These are phyloP conservation scores for Durusdinium trenchii DNA, from an alignment of 73 alveolate genomes.

Conservation along the genomic window DNA sequence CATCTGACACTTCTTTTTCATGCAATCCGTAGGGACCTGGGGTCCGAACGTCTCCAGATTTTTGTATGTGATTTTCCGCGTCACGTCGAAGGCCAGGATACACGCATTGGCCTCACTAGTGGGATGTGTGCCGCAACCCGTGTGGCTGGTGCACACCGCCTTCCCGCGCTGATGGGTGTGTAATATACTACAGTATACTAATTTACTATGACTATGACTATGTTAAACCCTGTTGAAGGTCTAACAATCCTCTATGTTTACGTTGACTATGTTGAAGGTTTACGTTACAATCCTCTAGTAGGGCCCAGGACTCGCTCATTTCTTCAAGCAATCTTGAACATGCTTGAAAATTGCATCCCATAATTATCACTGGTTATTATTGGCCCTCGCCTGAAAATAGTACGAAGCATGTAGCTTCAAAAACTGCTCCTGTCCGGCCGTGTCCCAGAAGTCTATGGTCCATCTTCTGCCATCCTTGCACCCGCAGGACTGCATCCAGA, in stretches of 20 bases:
- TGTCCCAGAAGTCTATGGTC: constrained; percentile 98
- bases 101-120: constrained; percentile 98
- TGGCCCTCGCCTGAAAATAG: constrained; percentile 49
- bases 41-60: constrained; percentile 96
- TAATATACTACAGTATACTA: too few species aligned
- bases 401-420: constrained; percentile 97
- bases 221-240: too few species aligned
- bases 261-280: too few species aligned
- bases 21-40: constrained; percentile 97
- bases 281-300: too few species aligned
- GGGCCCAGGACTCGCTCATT: too few species aligned
- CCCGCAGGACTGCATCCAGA: background rate
- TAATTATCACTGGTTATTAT: background rate
- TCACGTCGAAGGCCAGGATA: constrained; percentile 98
- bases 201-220: too few species aligned
- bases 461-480: constrained; percentile 89
- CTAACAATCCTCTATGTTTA: too few species aligned
- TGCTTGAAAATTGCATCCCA: too few species aligned
- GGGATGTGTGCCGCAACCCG: background rate
- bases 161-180: too few species aligned
- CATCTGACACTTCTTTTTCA: constrained; percentile 18
- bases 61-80: constrained; percentile 98
- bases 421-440: constrained; percentile 99
- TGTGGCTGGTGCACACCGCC: too few species aligned
- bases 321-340: too few species aligned